Evolutionary conservation across 2,329 filamentous ascomycete genomes (phyloP), one percentile per base, ranked within the genome.

Genomic region (Dactylellina leptospora): DNA sequence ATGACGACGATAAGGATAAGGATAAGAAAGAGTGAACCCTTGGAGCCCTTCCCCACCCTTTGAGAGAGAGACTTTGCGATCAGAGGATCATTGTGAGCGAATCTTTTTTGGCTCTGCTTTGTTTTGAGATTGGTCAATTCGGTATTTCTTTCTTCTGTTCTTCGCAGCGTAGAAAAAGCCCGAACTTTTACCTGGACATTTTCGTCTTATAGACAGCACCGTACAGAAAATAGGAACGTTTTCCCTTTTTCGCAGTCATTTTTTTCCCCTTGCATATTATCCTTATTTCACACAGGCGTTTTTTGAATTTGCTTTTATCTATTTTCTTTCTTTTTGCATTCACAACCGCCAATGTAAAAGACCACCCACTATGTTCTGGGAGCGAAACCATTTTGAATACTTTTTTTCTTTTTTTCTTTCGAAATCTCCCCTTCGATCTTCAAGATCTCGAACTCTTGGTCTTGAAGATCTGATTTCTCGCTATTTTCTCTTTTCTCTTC

Each of bases 11-110:
- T 60, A 45, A 71, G 36, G 51, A 63, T 59, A 54, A 71, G 44
- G 54, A 62, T 5, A 44, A 62, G 59, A 56, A 62, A 72, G 59
- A 33, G 42, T 72, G 68, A 72, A 72, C 68, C 68, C 68, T 72
- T 72, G 68, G 68, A 72, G 68, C 68, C 68, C 13, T n/a, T n/a
- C n/a, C n/a, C n/a, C n/a, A n/a, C n/a, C 28, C 36, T 54, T 53
- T 53, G 48, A 53, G 68, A 72, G 25, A 72, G 38, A 33, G 13
- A 11, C 54, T 40, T 58, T 62, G 45, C 53, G 61, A 72, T 60
- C 42, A 62, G 56, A 72, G 54, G 62, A 48, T 44, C 62, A 55
- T 64, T 64, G 59, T 72, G 68, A 72, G 68, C 68, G 51, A 62
- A 51, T n/a, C n/a, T n/a, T n/a, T n/a, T 66, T 51, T 66, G 45